These are phyloP conservation scores for Arabidopsis hybrid DNA, from an alignment of 441 rosid species.

Conservation along the genomic window DNA sequence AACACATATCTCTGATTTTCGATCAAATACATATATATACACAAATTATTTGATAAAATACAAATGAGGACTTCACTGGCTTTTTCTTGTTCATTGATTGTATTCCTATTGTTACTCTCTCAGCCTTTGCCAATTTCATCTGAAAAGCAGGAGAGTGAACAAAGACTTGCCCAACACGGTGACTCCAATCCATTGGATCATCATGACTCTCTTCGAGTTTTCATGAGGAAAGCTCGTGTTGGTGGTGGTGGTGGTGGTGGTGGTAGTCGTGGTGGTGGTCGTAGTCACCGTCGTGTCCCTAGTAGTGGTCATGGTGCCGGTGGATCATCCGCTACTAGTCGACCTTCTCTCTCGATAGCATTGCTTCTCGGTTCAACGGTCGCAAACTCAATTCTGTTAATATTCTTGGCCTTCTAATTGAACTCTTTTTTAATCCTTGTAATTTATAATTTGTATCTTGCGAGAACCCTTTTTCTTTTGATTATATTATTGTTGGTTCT, in stretches of 20 bases:
- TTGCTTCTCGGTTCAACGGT: neutral
- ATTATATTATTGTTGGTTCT: neutral
- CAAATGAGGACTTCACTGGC: neutral
- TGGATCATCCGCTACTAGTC: neutral
- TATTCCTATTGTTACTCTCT: neutral
- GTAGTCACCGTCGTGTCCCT: neutral
- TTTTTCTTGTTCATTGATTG: neutral
- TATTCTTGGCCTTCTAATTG: neutral
- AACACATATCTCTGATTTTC: neutral
- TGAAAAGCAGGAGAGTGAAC: neutral
- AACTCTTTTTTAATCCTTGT: neutral
- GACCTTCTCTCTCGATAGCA: neutral
- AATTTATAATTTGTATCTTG: neutral
- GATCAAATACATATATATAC: neutral
- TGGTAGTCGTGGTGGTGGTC: neutral
- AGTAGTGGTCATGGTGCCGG: neutral
- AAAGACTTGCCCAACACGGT: neutral
- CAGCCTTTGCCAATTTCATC: neutral
- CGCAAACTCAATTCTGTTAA: neutral
- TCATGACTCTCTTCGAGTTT: neutral
- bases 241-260: neutral
- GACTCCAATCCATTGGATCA: neutral
- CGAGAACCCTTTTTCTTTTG: neutral
- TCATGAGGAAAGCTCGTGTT: neutral
- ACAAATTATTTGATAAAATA: neutral